Conservation (phyloP, 2,329 filamentous ascomycete genomes). For the Aspergillus eucalypticola region DNA sequence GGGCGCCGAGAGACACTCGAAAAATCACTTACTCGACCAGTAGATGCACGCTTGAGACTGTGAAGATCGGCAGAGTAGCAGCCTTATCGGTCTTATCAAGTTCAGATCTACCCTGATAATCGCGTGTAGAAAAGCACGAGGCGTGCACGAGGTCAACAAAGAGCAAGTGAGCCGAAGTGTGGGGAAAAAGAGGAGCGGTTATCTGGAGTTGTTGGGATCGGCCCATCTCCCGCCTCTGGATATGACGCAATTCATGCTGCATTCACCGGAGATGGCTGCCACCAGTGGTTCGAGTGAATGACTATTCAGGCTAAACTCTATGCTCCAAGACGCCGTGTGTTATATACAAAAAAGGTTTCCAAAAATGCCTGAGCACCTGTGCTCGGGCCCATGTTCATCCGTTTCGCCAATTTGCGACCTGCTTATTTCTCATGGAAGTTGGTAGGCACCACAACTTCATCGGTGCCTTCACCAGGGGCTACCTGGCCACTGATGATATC, state of each 20-base stretch:
- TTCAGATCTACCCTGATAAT: neutral
- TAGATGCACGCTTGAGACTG: neutral
- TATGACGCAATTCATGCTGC: neutral
- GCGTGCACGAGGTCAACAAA: neutral
- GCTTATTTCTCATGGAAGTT: neutral
- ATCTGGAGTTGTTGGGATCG: neutral
- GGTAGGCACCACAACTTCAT: slow-evolving; percentile 6
- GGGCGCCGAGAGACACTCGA: neutral
- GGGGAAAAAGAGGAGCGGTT: neutral
- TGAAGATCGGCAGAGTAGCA: neutral
- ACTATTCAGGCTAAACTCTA: neutral
- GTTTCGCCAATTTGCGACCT: neutral
- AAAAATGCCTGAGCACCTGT: neutral
- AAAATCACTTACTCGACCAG: no score
- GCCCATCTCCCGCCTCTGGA: neutral
- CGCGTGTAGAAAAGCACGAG: no score
- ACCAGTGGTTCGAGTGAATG: neutral
- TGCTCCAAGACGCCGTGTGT: neutral
- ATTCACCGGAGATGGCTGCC: neutral
- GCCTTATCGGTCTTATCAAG: neutral
- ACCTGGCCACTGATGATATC: slow-evolving; percentile 20
- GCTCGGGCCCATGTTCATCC: neutral
- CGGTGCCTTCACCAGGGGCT: neutral
- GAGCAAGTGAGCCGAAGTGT: neutral
- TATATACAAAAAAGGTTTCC: neutral